phyloP scores from a whole-genome alignment of 78 protist species.

The Dictyostelium firmibasis region DNA sequence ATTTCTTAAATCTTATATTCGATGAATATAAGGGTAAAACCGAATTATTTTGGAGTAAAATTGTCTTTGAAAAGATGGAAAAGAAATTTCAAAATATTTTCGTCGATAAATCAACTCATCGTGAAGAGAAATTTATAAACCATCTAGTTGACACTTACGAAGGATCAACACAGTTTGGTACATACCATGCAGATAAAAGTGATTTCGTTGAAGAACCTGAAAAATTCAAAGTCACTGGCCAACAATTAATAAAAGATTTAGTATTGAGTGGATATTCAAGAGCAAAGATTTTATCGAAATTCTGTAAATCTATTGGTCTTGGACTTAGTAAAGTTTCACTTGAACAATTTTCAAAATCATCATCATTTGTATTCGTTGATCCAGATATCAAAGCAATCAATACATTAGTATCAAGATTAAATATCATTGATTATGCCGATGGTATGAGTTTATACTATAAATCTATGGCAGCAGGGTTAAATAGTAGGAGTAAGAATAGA shows the following conservation, averaged over 20 bases:
- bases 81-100: slow-evolving; percentile 35
- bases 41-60: slow-evolving; percentile 8
- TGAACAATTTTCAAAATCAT: not conserved
- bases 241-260: not conserved
- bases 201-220: not conserved
- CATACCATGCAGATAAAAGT: not conserved
- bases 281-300: not conserved
- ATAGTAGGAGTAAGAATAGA: not conserved
- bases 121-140: not conserved
- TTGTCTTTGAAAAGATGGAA: slow-evolving; percentile 32
- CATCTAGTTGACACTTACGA: not conserved
- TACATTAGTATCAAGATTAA: slow-evolving; percentile 46
- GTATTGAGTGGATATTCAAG: not conserved
- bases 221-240: not conserved
- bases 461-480: not conserved
- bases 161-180: not conserved
- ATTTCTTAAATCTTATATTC: slow-evolving; percentile 55
- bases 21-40: slow-evolving; percentile 6
- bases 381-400: slow-evolving; percentile 52
- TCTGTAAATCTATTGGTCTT: slow-evolving; percentile 42
- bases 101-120: not conserved
- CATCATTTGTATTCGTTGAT: slow-evolving; percentile 38
- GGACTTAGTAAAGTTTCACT: not conserved
- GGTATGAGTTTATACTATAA: slow-evolving; percentile 71
- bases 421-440: slow-evolving; percentile 73